phyloP scores from a whole-genome alignment of 2,329 filamentous ascomycete genomes.

The Aphanoascus verrucosus region DNA sequence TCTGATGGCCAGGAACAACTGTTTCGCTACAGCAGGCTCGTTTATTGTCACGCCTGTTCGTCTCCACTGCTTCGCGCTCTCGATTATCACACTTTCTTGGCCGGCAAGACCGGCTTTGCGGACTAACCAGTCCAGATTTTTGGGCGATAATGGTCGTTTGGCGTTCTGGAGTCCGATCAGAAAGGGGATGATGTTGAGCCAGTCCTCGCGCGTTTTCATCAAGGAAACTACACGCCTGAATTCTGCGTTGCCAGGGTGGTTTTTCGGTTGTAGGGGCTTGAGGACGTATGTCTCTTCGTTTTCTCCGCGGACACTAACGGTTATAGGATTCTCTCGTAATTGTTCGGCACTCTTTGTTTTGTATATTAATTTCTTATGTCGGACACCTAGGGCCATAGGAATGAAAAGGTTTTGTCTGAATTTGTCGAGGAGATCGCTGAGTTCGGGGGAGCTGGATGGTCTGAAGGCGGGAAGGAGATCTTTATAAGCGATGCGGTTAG shows the following conservation, averaged over 20 bases:
- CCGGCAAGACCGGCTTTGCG: conserved; percentile 30
- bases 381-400: conserved; percentile 29
- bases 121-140: conserved; percentile 28
- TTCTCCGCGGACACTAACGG: conserved; percentile 26
- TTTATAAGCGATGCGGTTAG: background rate
- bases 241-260: conserved; percentile 27
- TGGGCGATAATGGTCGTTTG: conserved; percentile 19
- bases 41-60: conserved; percentile 30
- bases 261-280: conserved; percentile 26
- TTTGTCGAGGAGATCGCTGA: conserved; percentile 31
- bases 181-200: conserved; percentile 34
- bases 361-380: conserved; percentile 34
- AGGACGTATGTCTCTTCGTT: conserved; percentile 32
- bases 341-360: conserved; percentile 27
- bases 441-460: conserved; percentile 31
- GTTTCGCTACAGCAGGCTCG: conserved; percentile 22
- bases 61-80: conserved; percentile 27
- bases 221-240: conserved; percentile 25
- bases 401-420: conserved; percentile 38
- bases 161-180: conserved; percentile 30
- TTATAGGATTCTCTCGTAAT: conserved; percentile 32
- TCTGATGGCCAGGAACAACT: conserved; percentile 32
- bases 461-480: conserved; percentile 32
- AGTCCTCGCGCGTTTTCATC: conserved; percentile 31
- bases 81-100: conserved; percentile 28